Evolutionary conservation across 768 basidiomycete species (phyloP).

Genomic region (Cystofilobasidium capitatum): DNA sequence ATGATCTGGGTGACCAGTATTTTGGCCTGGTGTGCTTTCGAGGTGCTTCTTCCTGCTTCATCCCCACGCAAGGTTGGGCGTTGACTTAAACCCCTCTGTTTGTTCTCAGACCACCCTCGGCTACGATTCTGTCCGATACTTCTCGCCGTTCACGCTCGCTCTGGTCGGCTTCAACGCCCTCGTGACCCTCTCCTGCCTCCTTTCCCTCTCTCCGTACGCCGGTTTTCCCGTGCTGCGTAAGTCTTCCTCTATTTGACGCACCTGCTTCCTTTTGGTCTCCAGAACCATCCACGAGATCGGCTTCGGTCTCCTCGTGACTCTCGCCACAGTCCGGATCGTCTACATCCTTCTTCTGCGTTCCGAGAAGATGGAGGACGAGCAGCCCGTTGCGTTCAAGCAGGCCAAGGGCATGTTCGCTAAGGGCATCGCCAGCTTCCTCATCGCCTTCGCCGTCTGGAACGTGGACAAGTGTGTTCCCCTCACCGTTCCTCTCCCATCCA

Average conservation of each 20-base stretch:
- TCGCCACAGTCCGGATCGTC: conserved; percentile 10
- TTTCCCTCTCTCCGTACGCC: not conserved
- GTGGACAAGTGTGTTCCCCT: conserved; percentile 24
- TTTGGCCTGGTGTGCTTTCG: conserved; percentile 11
- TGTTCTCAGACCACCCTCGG: conserved; percentile 14
- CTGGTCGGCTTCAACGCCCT: conserved; percentile 19
- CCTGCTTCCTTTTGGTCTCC: conserved; percentile 1
- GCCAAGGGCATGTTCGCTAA: not conserved
- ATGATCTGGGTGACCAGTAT: conserved; percentile 8
- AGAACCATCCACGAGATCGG: conserved; percentile 21
- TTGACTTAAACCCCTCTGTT: not conserved
- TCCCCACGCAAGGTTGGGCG: not conserved
- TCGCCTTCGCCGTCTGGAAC: conserved; percentile 17
- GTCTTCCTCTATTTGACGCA: not conserved
- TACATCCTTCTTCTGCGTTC: not conserved
- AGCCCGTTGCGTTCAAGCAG: not conserved
- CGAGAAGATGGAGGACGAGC: not conserved
- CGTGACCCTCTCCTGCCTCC: conserved; percentile 6
- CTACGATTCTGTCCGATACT: conserved; percentile 1
- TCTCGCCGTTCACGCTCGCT: conserved; percentile 7
- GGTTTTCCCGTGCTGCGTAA: not conserved
- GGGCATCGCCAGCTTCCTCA: not conserved
- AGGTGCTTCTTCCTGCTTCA: not conserved
- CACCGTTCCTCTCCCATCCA: no score
- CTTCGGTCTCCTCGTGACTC: conserved; percentile 18